Conservation (phyloP, 192 early-diverging fungal genomes). For the Mortierella alpina region DNA sequence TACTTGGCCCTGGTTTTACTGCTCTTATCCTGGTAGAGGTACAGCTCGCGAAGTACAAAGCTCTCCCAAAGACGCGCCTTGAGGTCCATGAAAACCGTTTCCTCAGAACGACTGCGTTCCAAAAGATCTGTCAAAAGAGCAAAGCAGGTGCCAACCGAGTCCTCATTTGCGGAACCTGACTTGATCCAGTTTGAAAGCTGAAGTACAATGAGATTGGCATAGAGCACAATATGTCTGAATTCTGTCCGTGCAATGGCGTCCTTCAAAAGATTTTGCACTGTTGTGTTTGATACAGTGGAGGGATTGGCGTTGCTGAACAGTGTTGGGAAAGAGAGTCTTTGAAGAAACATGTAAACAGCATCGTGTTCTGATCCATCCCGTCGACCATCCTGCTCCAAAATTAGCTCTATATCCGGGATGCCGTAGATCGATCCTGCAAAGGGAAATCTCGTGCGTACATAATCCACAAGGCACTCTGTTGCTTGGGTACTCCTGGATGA, state of each 20-base stretch:
- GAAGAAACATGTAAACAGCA: slow-evolving; percentile 1
- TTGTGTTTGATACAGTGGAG: slow-evolving; percentile 2
- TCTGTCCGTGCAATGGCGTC: slow-evolving; percentile 4
- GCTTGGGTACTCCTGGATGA: slow-evolving; percentile 6
- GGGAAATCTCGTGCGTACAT: slow-evolving; percentile 53
- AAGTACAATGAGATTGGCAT: slow-evolving; percentile 16
- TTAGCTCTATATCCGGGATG: slow-evolving; percentile 11
- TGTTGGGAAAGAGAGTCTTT: slow-evolving; percentile 27
- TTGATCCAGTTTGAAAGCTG: slow-evolving; percentile 28
- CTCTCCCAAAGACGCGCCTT: slow-evolving; percentile 32
- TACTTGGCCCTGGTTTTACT: neutral
- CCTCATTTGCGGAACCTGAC: neutral
- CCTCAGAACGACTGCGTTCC: slow-evolving; percentile 3
- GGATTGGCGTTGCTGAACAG: slow-evolving; percentile 37
- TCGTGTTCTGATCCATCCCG: slow-evolving; percentile 5
- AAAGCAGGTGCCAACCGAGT: slow-evolving; percentile 18
- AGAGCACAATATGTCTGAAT: slow-evolving; percentile 6
- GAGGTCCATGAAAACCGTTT: slow-evolving; percentile 14
- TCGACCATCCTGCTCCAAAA: neutral
- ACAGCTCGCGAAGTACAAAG: slow-evolving; percentile 33
- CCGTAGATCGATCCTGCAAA: slow-evolving; percentile 55
- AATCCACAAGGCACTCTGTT: slow-evolving; percentile 53
- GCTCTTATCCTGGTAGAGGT: slow-evolving; percentile 4
- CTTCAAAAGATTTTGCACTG: slow-evolving; percentile 12
- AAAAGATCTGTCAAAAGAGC: slow-evolving; percentile 18